phyloP scores from a whole-genome alignment of 2,329 filamentous ascomycete species.

The Talaromyces piceae region DNA sequence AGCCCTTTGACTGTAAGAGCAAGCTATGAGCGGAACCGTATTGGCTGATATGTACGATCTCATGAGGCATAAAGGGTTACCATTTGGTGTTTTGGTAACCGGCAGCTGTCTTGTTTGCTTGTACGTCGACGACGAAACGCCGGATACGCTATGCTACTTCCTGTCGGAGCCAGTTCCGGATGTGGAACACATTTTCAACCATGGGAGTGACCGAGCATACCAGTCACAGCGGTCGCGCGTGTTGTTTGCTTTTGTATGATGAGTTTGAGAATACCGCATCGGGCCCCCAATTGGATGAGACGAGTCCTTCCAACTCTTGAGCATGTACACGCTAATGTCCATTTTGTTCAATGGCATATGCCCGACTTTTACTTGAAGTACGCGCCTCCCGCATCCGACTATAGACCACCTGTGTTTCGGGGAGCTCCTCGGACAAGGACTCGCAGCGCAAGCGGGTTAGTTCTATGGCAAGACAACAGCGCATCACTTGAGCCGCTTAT shows the following conservation, averaged over 20 bases:
- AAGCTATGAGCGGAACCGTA: conserved; percentile 16
- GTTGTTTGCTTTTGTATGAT: conserved; percentile 12
- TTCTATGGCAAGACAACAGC: too few relatives aligned
- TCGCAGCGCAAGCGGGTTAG: not conserved
- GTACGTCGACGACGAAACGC: conserved; percentile 17
- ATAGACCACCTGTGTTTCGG: not conserved
- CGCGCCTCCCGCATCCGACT: conserved; percentile 13
- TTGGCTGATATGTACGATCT: conserved; percentile 22
- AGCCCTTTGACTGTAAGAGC: conserved; percentile 4
- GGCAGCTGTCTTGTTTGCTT: conserved; percentile 16
- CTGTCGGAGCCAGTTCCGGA: conserved; percentile 20
- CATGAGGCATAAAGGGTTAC: conserved; percentile 23
- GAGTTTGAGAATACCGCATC: conserved; percentile 13
- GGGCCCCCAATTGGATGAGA: conserved; percentile 19
- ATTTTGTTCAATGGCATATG: too few relatives aligned
- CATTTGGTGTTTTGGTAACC: conserved; percentile 21
- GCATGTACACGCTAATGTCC: conserved; percentile 16
- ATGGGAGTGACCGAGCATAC: conserved; percentile 4
- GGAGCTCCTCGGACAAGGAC: not conserved
- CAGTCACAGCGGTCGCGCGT: conserved; percentile 16
- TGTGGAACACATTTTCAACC: not conserved
- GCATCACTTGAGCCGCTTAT: conserved; percentile 5
- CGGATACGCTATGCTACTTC: conserved; percentile 21
- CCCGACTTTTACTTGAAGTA: conserved; percentile 17
- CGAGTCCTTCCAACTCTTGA: not conserved